Conservation (phyloP, 495 filamentous ascomycete species). For the Penicillium paxilli region DNA sequence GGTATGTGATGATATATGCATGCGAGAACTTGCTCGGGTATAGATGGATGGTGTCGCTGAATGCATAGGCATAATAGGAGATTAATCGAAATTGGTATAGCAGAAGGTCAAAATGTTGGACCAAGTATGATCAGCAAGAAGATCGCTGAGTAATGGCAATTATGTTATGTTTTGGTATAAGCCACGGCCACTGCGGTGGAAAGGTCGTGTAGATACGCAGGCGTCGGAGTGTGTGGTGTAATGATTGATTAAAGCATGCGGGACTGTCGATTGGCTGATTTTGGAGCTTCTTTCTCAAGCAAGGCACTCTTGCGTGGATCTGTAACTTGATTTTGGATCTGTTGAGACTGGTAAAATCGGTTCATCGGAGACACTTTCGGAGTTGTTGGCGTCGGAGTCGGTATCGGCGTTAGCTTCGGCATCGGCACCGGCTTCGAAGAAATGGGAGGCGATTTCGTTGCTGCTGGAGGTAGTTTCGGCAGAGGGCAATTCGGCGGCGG, state of each 20-base stretch:
- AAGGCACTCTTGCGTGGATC: conserved; percentile 14
- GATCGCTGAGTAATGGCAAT: no score
- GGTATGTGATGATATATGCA: no score
- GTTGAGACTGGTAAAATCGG: conserved; percentile 23
- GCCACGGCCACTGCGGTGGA: no score
- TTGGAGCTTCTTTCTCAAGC: conserved; percentile 1
- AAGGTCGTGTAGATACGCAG: background rate
- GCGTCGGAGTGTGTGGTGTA: background rate
- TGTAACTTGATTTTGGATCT: conserved; percentile 14
- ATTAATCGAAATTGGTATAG: background rate
- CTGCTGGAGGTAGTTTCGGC: conserved; percentile 54
- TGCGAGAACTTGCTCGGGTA: background rate
- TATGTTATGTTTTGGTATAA: background rate
- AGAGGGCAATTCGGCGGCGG: conserved; percentile 65
- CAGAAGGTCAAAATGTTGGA: no score
- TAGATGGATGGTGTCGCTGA: background rate
- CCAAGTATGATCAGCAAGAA: background rate
- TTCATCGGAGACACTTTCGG: background rate
- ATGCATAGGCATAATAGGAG: background rate
- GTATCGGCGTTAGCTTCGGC: background rate
- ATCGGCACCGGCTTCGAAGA: no score
- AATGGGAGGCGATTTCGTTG: conserved; percentile 9
- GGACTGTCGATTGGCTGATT: conserved; percentile 13
- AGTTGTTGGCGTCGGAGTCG: background rate
- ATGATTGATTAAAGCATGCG: conserved; percentile 14